phyloP scores from a whole-genome alignment of 129 eudicot genomes.

The Gnaphalium uliginosum region DNA sequence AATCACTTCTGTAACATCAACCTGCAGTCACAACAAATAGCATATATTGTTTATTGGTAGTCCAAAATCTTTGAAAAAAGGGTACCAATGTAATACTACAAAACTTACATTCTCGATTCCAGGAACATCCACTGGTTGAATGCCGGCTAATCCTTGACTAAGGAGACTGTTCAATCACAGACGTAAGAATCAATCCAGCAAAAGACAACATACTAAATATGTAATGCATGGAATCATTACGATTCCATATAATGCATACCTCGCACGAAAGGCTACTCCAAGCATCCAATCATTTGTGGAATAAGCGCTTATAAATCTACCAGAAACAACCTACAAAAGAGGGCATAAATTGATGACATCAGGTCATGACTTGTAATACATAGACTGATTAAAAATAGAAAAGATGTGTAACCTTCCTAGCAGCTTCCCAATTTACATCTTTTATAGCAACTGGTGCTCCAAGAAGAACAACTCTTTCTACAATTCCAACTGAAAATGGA shows the following conservation, averaged over 20 bases:
- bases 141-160: slow-evolving; percentile 88
- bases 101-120: slow-evolving; percentile 84
- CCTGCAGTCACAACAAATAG: slow-evolving; percentile 42
- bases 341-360: slow-evolving; percentile 15
- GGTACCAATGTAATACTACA: not conserved
- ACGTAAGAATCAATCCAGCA: not conserved
- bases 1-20: slow-evolving; percentile 75
- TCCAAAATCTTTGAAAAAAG: not conserved
- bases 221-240: not conserved
- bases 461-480: slow-evolving; percentile 93
- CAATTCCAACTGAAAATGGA: slow-evolving; percentile 59
- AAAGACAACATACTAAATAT: not conserved
- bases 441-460: slow-evolving; percentile 88
- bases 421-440: slow-evolving; percentile 93
- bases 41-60: not conserved
- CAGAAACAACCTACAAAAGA: slow-evolving; percentile 75
- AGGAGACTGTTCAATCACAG: slow-evolving; percentile 60
- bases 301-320: slow-evolving; percentile 82
- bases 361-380: slow-evolving; percentile 5
- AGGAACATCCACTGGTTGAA: slow-evolving; percentile 85
- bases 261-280: slow-evolving; percentile 95
- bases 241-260: slow-evolving; percentile 37
- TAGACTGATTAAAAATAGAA: not conserved
- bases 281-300: slow-evolving; percentile 94
- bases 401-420: slow-evolving; percentile 51